Percentiles rank a stretch among this genome's conserved stretches.
phyloP scores from a whole-genome alignment of 225 moss, liverwort and hornwort genomes.

The Asterella californica region DNA sequence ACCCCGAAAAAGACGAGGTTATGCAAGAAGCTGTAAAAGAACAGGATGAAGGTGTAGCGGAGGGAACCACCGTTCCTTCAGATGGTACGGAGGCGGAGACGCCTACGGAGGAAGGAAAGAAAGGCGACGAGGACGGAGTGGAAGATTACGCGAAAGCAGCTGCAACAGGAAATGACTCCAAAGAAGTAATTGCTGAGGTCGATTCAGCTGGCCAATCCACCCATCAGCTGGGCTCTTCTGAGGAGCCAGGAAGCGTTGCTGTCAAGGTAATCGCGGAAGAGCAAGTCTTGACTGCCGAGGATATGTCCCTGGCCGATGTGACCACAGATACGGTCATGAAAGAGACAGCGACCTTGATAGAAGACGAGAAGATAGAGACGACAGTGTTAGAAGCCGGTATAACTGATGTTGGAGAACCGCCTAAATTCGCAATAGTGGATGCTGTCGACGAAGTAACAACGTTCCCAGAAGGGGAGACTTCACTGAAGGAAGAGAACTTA shows the following conservation, averaged over 20 bases:
- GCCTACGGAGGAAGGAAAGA: conserved; percentile 7
- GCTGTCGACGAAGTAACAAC: conserved; percentile 21
- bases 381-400: conserved; percentile 17
- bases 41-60: not conserved
- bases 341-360: conserved; percentile 19
- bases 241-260: conserved; percentile 19
- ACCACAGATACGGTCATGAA: conserved; percentile 22
- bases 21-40: conserved; percentile 36
- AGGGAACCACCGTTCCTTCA: conserved; percentile 25
- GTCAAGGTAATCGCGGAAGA: conserved; percentile 40
- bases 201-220: conserved; percentile 15
- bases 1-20: conserved; percentile 40
- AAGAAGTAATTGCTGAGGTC: conserved; percentile 22
- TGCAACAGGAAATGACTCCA: conserved; percentile 1
- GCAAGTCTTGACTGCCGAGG: conserved; percentile 28
- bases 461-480: conserved; percentile 32
- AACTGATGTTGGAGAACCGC: conserved; percentile 8
- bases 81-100: not conserved
- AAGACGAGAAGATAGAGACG: conserved; percentile 21
- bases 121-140: conserved; percentile 1
- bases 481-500: conserved; percentile 25
- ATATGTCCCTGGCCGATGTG: conserved; percentile 14
- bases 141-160: conserved; percentile 12
- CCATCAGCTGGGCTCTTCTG: conserved; percentile 21
- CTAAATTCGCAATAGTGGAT: conserved; percentile 17